These are phyloP conservation scores for Drechslerella coelobrocha DNA, from an alignment of 2,329 filamentous ascomycete species.

Conservation along the genomic window DNA sequence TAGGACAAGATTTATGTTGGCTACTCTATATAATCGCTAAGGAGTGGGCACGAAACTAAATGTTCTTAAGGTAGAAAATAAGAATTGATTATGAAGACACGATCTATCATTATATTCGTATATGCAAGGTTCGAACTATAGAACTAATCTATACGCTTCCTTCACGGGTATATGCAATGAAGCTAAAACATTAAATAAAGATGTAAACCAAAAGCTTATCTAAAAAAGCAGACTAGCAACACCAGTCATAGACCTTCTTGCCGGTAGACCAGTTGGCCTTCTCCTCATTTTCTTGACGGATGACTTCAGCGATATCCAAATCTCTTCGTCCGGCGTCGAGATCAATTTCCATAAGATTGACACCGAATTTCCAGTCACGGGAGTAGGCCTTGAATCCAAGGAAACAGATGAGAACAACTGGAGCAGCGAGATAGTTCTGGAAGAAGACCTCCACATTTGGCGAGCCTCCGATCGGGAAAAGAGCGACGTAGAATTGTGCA, in stretches of 20 bases:
- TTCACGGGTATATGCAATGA: not conserved
- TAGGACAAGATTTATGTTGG: no score
- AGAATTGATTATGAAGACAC: not conserved
- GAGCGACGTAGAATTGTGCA: conserved; percentile 62
- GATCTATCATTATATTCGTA: no score
- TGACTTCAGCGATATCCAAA: conserved; percentile 35
- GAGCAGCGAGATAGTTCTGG: conserved; percentile 64
- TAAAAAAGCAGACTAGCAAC: conserved; percentile 25
- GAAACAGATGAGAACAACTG: conserved; percentile 67
- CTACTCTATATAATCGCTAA: no score
- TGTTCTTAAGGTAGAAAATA: not conserved
- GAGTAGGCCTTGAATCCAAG: conserved; percentile 69
- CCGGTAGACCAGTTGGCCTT: conserved; percentile 37
- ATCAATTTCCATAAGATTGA: conserved; percentile 66
- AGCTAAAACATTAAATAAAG: conserved; percentile 10
- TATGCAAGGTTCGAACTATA: no score
- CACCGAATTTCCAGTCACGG: conserved; percentile 66
- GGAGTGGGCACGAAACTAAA: no score
- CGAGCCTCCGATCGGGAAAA: conserved; percentile 44
- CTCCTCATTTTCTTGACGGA: conserved; percentile 46
- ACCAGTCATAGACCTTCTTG: conserved; percentile 39
- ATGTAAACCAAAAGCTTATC: conserved; percentile 12
- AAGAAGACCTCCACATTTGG: conserved; percentile 63
- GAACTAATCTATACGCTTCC: not conserved
- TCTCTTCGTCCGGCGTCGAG: conserved; percentile 67